Base-by-base conservation (phyloP, 2,329 filamentous ascomycete species). In the Ophiocordyceps polyrhachis-furcata region DNA sequence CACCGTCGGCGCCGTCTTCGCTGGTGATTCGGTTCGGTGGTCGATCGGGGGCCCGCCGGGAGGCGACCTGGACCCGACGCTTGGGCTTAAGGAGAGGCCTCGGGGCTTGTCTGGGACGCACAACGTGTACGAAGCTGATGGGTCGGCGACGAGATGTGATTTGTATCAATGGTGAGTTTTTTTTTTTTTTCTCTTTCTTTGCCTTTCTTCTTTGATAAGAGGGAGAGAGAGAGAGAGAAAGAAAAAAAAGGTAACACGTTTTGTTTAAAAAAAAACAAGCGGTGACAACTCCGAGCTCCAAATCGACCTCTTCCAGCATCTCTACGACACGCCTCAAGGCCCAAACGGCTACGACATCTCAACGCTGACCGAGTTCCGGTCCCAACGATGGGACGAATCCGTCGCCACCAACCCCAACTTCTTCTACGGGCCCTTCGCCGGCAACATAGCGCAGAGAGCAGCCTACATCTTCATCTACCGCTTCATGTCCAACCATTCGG, bases 391-490 rank as follows among this genome's bases (percentile, higher is more conserved):
- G 15, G 3, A 17, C n/a, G 23, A 73, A 48, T 67, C 64, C 17
- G 62, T 70, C 11, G 52, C 57, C 21, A 64, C 60, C 15, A 75
- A 74, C 51, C 69, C 70, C 0, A 59, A 70, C 44, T 74, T 73
- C 55, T 74, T 70, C 55, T 69, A 68, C 45, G 66, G 67, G 0
- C 70, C 68, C 0, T 64, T 68, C 45, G 67, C 67, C 8, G 5
- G 69, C 14, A 55, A 70, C 35, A 51, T 69, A 21, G 63, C 62
- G 4, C 60, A 64, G 0, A 67, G 69, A 44, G 67, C 69, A 13
- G 69, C 63, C 0, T 67, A 62, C 49, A 51, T 62, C n/a, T 70
- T 70, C 49, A 49, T 61, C 3, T 59, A 51, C 11, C 60, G 64
- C 13, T 48, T 70, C 47, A 58, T 69, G 47, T 54, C 60, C 20